phyloP scores from a whole-genome alignment of 306 rosid genomes.

The Geum urbanum region DNA sequence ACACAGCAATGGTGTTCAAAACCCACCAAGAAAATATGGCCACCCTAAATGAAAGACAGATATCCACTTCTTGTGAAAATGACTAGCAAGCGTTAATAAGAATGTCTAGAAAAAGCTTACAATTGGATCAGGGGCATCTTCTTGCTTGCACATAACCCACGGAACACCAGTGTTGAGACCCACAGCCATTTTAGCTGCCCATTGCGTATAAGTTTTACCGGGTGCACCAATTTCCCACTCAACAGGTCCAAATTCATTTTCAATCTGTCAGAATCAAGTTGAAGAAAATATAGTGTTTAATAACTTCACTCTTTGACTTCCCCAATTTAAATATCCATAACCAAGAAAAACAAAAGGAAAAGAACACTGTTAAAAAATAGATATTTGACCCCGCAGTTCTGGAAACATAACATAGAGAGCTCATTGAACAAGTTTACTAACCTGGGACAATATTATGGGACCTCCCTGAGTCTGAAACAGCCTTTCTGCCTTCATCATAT shows the following conservation, averaged over 20 bases:
- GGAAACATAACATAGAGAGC: slow-evolving; percentile 10
- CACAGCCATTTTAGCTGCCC: slow-evolving; percentile 95
- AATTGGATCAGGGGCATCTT: slow-evolving; percentile 91
- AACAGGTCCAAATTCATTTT: slow-evolving; percentile 87
- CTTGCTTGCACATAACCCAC: slow-evolving; percentile 99
- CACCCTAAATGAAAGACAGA: slow-evolving; percentile 18
- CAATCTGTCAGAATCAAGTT: slow-evolving; percentile 52
- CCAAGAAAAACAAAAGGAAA: background rate
- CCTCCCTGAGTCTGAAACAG: slow-evolving; percentile 89
- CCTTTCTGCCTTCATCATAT: slow-evolving; percentile 74
- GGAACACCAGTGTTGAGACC: slow-evolving; percentile 85
- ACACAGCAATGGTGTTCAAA: slow-evolving; percentile 17
- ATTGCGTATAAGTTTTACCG: slow-evolving; percentile 78
- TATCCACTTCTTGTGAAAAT: slow-evolving; percentile 16
- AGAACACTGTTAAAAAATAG: background rate
- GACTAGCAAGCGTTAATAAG: slow-evolving; percentile 9
- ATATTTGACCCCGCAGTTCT: slow-evolving; percentile 14
- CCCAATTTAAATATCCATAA: background rate
- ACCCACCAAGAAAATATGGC: slow-evolving; percentile 42
- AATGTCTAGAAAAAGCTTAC: slow-evolving; percentile 37
- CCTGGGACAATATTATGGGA: slow-evolving; percentile 92
- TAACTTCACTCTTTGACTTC: slow-evolving; percentile 7
- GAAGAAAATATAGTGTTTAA: background rate
- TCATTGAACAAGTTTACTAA: slow-evolving; percentile 7
- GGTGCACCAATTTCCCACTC: slow-evolving; percentile 88